Conservation (phyloP, 441 rosid genomes). For the Adansonia rubrostipa region DNA sequence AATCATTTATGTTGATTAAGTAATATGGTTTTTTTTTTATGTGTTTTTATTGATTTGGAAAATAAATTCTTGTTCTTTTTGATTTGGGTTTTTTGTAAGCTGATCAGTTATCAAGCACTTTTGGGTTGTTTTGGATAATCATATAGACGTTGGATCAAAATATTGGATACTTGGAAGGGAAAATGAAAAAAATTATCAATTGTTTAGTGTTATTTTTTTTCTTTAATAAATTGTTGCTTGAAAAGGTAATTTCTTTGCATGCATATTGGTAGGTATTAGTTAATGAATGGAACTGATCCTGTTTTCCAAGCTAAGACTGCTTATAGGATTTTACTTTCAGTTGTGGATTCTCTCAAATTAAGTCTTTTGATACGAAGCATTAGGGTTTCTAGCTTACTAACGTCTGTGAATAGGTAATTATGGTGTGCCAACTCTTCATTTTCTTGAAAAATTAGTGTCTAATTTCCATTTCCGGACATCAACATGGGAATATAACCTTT, state of each 20-base stretch:
- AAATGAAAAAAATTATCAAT: neutral
- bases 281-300: neutral
- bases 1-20: neutral
- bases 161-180: neutral
- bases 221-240: neutral
- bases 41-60: neutral
- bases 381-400: slow-evolving; percentile 11
- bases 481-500: too few relatives aligned
- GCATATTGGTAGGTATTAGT: neutral
- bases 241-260: too few relatives aligned
- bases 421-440: too few relatives aligned
- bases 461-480: too few relatives aligned
- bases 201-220: neutral
- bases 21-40: neutral
- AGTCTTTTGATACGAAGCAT: neutral
- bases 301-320: neutral
- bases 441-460: too few relatives aligned
- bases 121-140: neutral
- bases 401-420: too few relatives aligned
- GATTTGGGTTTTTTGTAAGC: neutral
- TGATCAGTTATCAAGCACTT: neutral
- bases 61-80: neutral
- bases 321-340: neutral
- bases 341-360: neutral
- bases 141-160: neutral